Evolutionary conservation across 768 basidiomycete genomes (phyloP), one percentile per base, ranked within the genome.

Genomic region (Flagelloscypha sp.): DNA sequence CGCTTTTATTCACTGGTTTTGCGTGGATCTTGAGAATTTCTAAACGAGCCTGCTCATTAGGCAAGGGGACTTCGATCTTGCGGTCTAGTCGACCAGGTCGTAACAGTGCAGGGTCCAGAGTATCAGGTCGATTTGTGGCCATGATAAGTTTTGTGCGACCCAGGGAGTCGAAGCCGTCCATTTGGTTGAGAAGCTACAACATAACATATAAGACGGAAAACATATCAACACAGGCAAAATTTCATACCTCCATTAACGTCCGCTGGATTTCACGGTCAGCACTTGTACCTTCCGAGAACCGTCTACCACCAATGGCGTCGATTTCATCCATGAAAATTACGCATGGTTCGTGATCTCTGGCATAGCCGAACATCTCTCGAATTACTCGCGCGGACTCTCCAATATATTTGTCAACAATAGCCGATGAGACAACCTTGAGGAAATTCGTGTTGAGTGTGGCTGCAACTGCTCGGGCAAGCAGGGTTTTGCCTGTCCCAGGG

Each of bases 71-170:
- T 64, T 98, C 94, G 44, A 99, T 94, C 63, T 98, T 98, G 30
- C 94, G 74, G 58, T 99, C 95, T 25, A 99, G 67, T 35, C 95
- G 84, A 29, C 95, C 95, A 6, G 94, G 94, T 36, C 94, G 86
- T 37, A 99, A 72, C 16, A 99, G 76, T 10, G 94, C 94, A 10
- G 95, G 95, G 60, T 98, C 95, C 22, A 97, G 76, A 2, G 93
- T 98, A 57, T 99, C 95, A 0, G 95, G 95, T 52, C 95, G 73
- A 66, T 98, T 99, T 17, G 95, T 99, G n/a, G 95, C 95, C 89
- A 98, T 97, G 57, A 99, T 99, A 35, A 98, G 74, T 60, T 98
- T 98, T 22, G 93, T 97, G 45, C 69, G 70, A 29, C 95, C 95
- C 19, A 99, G 68, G 11, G 94, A 90, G 60, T 98, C 95, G 63